Evolutionary conservation across 1,139 yeast genomes (phyloP), one percentile per base, ranked within the genome.

Genomic region (Blastobotrys persicus): DNA sequence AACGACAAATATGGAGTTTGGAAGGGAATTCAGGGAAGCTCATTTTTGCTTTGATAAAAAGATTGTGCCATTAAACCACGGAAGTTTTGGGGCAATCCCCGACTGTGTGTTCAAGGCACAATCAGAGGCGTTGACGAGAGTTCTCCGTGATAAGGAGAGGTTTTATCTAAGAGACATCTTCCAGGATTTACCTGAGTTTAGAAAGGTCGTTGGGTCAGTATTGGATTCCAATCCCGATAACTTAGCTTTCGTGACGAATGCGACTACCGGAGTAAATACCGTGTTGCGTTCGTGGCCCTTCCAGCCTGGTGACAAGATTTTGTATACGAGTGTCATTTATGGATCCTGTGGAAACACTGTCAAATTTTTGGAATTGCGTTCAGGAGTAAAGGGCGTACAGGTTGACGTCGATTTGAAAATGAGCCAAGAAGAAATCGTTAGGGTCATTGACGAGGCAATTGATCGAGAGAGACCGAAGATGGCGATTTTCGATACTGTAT

Each of bases 231-330:
- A 76, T 47, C 45, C 51, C 12, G 68, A 67, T 44, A 70, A 73
- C 56, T 58, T 81, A 50, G 84, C 78, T 0, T 63, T 81, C 33
- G 77, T 77, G 1, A 66, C 71, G 11, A 84, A 83, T 60, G 86
- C 88, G 2, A 81, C 88, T 2, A 67, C 76, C 4, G 88, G 83
- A 1, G 73, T 80, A 44, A 83, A 83, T 61, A 69, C 81, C 0
- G 75, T 83, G 1, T 68, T 83, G 49, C 68, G 88, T 54, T 77
- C 83, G 35, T 71, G 68, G 44, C 78, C 79, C 1, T 79, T 81
- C 59, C 48, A 66, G 6, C 67, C 71, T 46, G 82, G 81, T n/a
- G 89, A 84, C 58, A 75, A 71, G 46, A 67, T 83, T 19, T 68
- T 81, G 16, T 63, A 76, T 32, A 74, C 76, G 46, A 70, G 74